Base-by-base conservation (phyloP, 2,329 filamentous ascomycete genomes). In the Apiospora aurea region DNA sequence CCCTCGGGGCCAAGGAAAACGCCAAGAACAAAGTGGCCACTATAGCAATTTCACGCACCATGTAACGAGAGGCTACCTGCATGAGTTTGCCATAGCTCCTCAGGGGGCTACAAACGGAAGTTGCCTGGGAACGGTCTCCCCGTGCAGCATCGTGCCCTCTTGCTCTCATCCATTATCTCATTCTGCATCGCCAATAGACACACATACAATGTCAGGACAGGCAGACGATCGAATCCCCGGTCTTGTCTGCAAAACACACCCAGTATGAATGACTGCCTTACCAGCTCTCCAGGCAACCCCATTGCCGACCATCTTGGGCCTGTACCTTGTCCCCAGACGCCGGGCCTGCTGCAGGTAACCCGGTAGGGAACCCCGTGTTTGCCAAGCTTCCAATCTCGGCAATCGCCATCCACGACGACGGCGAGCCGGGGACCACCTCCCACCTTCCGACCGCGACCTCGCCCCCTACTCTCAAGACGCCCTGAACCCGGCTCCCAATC, bases 251-350 rank as follows among this genome's bases (percentile, higher is more conserved):
- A 57, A 57, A 16, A 26, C 26, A 34, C 3, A 34, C 13, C n/a
- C 26, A n/a, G n/a, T 11, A 5, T 6, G 4, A 21, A 8, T 24
- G 4, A 10, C 4, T 21, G 1, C 34, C 34, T 69, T 51, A 71
- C 70, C 70, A 71, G 13, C 47, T 57, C 66, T 71, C 70, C 29
- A 69, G 29, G 43, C 70, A 71, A 24, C 46, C 66, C 70, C 70
- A 71, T 21, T 51, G 29, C 11, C 47, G 53, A n/a, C 70, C 70
- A 49, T 67, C 57, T 34, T 57, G 46, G 61, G 61, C 43, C 21
- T 21, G 29, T 13, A 71, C 61, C 64, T 46, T 64, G 1, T 51
- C 64, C 26, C 70, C 64, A 16, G 53, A 18, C 14, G 66, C 24
- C 29, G 49, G 29, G 44, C 38, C 29, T 24, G n/a, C 43, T 1